phyloP scores from a whole-genome alignment of 106 monocot species.

The Apostasia ramifera region DNA sequence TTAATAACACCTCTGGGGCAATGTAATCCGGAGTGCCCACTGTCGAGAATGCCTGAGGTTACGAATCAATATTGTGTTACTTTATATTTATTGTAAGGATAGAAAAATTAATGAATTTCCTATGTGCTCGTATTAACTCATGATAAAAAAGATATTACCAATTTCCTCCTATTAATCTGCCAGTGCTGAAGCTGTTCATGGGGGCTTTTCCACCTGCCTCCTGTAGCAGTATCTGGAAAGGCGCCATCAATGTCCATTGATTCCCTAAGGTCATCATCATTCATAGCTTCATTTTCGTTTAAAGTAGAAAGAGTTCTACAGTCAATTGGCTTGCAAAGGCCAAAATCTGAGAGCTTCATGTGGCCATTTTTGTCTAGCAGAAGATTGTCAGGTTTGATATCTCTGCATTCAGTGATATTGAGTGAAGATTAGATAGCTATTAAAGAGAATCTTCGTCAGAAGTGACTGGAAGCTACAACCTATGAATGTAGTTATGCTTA shows the following conservation, averaged over 20 bases:
- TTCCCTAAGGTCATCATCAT: slow-evolving; percentile 72
- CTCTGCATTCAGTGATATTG: slow-evolving; percentile 42
- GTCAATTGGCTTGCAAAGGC: slow-evolving; percentile 95
- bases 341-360: slow-evolving; percentile 98
- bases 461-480: slow-evolving; percentile 27
- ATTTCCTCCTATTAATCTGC: slow-evolving; percentile 88
- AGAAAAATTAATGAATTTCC: neutral
- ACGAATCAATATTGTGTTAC: slow-evolving; percentile 9
- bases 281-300: slow-evolving; percentile 89
- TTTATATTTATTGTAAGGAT: neutral
- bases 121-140: no score
- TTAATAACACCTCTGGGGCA: slow-evolving; percentile 96
- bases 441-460: neutral
- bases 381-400: slow-evolving; percentile 98
- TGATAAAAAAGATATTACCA: slow-evolving; percentile 31
- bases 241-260: slow-evolving; percentile 94
- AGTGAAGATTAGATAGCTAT: neutral
- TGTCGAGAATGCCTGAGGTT: slow-evolving; percentile 87
- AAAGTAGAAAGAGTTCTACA: slow-evolving; percentile 73
- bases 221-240: slow-evolving; percentile 45
- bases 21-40: slow-evolving; percentile 99
- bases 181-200: slow-evolving; percentile 94
- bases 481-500: slow-evolving; percentile 95
- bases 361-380: slow-evolving; percentile 94
- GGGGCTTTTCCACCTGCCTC: slow-evolving; percentile 76